Base-by-base conservation (phyloP, 768 basidiomycete species). In the Dictyophora rubrovolvata region DNA sequence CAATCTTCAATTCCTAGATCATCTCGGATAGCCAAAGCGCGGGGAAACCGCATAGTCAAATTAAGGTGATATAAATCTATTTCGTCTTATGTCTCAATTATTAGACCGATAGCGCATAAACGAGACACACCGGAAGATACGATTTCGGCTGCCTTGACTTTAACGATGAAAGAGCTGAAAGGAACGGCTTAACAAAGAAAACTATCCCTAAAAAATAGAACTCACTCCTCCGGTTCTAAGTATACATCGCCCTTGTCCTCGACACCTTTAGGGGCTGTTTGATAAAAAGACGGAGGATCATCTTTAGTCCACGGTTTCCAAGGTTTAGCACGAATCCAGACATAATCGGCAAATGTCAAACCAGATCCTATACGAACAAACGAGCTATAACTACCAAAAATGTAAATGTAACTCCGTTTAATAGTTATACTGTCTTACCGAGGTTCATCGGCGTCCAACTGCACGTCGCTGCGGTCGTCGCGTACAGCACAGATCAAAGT, bases 301-400 rank as follows among this genome's bases (percentile, higher is more conserved):
- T 86, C 85, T 0, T 82, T 77, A 67, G 90, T 85, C 79, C 86
- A 90, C 18, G 71, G 67, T 67, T 89, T 91, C 89, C 91, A 96
- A 1, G 87, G 85, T 63, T 87, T 87, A 63, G 78, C 75, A 61
- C 83, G 78, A 47, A 99, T 80, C 89, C 88, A 89, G 5, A 85
- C 77, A 68, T 90, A 97, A 65, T 96, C 93, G 1, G 81, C 79
- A 62, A 86, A 89, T 8, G 87, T 86, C 61, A 98, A 73, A 0
- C 96, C 96, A 0, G 90, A 82, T 6, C 96, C 96, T 47, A 98
- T 86, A 34, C 93, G 87, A 48, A 89, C 86, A 67, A 99, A 95
- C 1, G 84, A 81, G 62, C 84, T 82, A 67, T 92, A 97, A 66
- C 93, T 95, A 63, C 7, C 28, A 48, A 35, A 46, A 33, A 36